A percentile compares a stretch with the other conserved stretches of the same genome.
Evolutionary conservation across 1,284 basidiomycete genomes (phyloP).

Genomic region (Irpex sp.): DNA sequence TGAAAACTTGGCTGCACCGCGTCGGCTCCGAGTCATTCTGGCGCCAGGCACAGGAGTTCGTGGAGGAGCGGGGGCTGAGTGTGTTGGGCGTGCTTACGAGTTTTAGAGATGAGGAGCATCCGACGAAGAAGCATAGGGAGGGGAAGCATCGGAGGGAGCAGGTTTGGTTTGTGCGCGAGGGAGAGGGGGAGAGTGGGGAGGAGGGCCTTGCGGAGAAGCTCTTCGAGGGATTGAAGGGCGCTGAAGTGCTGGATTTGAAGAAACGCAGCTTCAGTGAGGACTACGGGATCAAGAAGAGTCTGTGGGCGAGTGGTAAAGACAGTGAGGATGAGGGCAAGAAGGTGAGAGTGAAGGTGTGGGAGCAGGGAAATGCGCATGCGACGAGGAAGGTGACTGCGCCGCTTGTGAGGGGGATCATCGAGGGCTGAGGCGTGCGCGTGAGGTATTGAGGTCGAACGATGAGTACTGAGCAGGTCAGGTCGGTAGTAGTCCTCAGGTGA

Average conservation of each 20-base stretch:
- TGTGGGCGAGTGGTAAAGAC: too few species aligned
- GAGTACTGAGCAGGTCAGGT: too few species aligned
- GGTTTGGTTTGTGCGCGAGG: slow-evolving; percentile 50
- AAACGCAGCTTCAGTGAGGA: slow-evolving; percentile 33
- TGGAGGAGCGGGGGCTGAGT: slow-evolving; percentile 56
- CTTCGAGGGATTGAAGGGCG: slow-evolving; percentile 54
- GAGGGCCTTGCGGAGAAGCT: slow-evolving; percentile 30
- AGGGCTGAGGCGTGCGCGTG: too few species aligned
- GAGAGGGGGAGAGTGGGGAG: too few species aligned
- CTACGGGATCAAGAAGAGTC: slow-evolving; percentile 2
- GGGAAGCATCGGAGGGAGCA: slow-evolving; percentile 67
- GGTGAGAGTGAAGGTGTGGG: slow-evolving; percentile 45
- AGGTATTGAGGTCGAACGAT: too few species aligned
- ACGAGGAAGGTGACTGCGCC: slow-evolving; percentile 83
- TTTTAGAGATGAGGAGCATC: slow-evolving; percentile 39
- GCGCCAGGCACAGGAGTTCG: slow-evolving; percentile 50
- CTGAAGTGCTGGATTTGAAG: slow-evolving; percentile 45
- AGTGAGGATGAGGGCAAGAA: too few species aligned
- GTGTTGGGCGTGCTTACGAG: slow-evolving; percentile 77
- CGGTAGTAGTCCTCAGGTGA: too few species aligned
- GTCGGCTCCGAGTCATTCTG: slow-evolving; percentile 39
- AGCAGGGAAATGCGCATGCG: slow-evolving; percentile 68
- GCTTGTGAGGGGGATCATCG: slow-evolving; percentile 47
- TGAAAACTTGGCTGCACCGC: slow-evolving; percentile 47
- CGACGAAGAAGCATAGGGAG: slow-evolving; percentile 38